These are phyloP conservation scores for Cladobotryum protrusum DNA, from an alignment of 2,329 filamentous ascomycete species.

Conservation along the genomic window DNA sequence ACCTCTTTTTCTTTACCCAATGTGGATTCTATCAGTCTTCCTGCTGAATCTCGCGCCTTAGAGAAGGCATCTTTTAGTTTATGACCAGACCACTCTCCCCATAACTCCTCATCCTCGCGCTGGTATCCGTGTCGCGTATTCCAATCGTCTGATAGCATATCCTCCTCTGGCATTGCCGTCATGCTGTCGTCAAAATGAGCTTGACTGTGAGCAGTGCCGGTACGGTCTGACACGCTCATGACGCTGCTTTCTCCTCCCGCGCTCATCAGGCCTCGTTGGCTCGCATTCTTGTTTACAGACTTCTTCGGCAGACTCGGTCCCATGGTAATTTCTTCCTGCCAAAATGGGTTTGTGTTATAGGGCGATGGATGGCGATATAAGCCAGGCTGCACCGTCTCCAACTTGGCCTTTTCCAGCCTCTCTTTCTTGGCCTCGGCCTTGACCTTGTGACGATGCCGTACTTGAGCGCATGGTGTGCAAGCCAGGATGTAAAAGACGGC, in stretches of 20 bases:
- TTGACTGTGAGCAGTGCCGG: constrained; percentile 32
- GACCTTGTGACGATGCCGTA: constrained; percentile 62
- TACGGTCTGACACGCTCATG: constrained; percentile 32
- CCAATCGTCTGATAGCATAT: constrained; percentile 48
- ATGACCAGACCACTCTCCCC: constrained; percentile 56
- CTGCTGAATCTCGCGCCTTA: constrained; percentile 51
- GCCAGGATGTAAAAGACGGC: constrained; percentile 72
- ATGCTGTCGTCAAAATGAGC: constrained; percentile 26
- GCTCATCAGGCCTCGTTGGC: constrained; percentile 54
- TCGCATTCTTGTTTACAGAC: constrained; percentile 49
- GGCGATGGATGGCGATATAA: constrained; percentile 74
- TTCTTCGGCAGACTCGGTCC: constrained; percentile 69
- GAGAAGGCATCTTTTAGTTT: constrained; percentile 52
- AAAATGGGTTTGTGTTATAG: constrained; percentile 82
- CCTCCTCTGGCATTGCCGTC: constrained; percentile 33
- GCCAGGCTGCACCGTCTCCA: constrained; percentile 64
- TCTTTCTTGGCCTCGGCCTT: constrained; percentile 64
- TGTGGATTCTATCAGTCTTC: constrained; percentile 46
- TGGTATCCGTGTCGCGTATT: constrained; percentile 70
- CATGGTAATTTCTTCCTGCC: constrained; percentile 78
- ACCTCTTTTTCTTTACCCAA: constrained; percentile 47
- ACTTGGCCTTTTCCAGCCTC: constrained; percentile 56
- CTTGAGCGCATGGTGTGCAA: constrained; percentile 71
- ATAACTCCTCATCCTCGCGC: constrained; percentile 80
- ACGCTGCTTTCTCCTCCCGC: constrained; percentile 49